Base-by-base conservation (phyloP, 176 grass and related monocot genomes). In the Aegilops sharonensis region DNA sequence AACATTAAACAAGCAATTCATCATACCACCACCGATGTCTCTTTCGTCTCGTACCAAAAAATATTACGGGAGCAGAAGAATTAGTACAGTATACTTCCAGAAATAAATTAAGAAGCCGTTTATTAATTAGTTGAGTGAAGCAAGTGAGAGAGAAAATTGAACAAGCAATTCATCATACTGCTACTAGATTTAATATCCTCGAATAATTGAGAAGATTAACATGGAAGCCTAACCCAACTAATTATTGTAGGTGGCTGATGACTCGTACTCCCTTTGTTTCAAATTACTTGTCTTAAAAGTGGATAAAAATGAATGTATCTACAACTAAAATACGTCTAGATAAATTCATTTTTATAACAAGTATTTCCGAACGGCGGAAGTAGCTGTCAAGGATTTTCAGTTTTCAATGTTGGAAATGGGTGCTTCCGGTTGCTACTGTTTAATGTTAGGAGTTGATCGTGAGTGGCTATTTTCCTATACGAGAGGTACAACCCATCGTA, bases 121-220 rank as follows among this genome's bases (percentile, higher is more conserved):
- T 57, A 57, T 6, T 18, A 17, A 57, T 57, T 57, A 20, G 6
- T 57, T 57, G 5, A 20, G 15, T 18, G 52, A 56, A 3, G 42
- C 11, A 43, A 42, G 40, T 9, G 40, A 3, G 40, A 42, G 40
- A 13, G 40, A 42, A 42, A 42, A 42, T 42, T 42, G 85, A 62
- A 69, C 68, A 21, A 73, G 29, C 60, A 81, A 76, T 30, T 50
- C 47, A 50, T 6, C 2, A 47, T 2, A 34, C 21, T 43, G 40
- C 75, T 66, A 61, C 75, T 66, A 61, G 39, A 1, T 47, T 47
- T 8, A 84, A 81, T 5, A 66, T 66, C 42, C 2, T 11, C 11
- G 21, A 80, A 70, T 77, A 31, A 91, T 88, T 91, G 77, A 76
- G 77, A 21, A 21, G 60, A 63, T 42, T 69, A 71, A 77, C 62